Conservation (phyloP, 2,329 filamentous ascomycete genomes). For the Pseudocercospora musae region DNA sequence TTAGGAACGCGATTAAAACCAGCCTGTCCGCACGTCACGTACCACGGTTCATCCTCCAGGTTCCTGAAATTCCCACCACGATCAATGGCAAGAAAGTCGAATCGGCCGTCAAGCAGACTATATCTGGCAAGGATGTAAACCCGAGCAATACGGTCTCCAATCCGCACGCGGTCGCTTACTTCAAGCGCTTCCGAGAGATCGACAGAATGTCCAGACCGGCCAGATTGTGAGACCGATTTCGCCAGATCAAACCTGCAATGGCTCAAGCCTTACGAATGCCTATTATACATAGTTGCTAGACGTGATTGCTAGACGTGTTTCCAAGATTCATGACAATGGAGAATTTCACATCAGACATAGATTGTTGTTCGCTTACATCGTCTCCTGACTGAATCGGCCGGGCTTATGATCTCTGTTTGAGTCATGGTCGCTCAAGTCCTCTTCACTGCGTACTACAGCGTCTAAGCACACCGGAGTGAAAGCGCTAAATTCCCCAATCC, state of each 20-base stretch:
- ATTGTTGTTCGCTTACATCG: background rate
- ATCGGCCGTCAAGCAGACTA: constrained; percentile 43
- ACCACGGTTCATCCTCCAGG: constrained; percentile 40
- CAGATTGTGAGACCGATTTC: constrained; percentile 19
- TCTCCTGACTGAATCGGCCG: background rate
- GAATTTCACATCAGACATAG: background rate
- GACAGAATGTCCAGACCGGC: constrained; percentile 27
- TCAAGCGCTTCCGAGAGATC: constrained; percentile 35
- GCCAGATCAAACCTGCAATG: background rate
- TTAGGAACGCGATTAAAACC: constrained; percentile 30
- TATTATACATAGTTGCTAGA: too few relatives aligned
- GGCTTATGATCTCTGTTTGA: background rate
- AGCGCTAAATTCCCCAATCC: too few relatives aligned
- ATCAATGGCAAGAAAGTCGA: constrained; percentile 50
- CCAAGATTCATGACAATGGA: background rate
- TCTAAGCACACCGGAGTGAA: too few relatives aligned
- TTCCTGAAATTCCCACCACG: constrained; percentile 33
- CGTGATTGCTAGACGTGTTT: background rate
- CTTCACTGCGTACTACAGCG: too few relatives aligned
- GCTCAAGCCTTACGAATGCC: background rate
- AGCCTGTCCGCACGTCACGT: constrained; percentile 40
- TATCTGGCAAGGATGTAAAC: constrained; percentile 39
- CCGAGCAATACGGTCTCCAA: constrained; percentile 42
- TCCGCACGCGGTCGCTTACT: constrained; percentile 37
- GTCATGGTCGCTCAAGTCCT: too few relatives aligned